These are phyloP conservation scores for Saccharomycopsis vini DNA, from an alignment of 805 yeast species.

Conservation along the genomic window DNA sequence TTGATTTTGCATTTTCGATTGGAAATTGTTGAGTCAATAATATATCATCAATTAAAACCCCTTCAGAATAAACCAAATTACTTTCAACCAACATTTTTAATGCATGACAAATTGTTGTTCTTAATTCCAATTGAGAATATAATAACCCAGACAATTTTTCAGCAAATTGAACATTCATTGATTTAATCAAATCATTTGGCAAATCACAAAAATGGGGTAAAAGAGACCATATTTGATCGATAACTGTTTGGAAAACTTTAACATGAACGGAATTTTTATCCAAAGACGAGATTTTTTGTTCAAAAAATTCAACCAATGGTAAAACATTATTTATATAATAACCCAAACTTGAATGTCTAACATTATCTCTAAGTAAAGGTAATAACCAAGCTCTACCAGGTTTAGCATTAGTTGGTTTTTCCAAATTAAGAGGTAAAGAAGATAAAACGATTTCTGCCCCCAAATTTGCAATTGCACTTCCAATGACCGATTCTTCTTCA, in stretches of 20 bases:
- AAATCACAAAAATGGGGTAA: slow-evolving; percentile 84
- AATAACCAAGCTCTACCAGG: slow-evolving; percentile 95
- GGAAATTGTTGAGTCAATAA: slow-evolving; percentile 57
- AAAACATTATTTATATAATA: slow-evolving; percentile 55
- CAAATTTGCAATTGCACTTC: slow-evolving; percentile 65
- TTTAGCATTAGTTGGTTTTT: slow-evolving; percentile 38
- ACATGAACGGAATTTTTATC: slow-evolving; percentile 54
- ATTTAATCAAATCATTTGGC: slow-evolving; percentile 58
- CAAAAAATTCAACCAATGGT: slow-evolving; percentile 55
- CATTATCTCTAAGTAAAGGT: slow-evolving; percentile 83
- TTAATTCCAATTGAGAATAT: slow-evolving; percentile 64
- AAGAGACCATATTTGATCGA: slow-evolving; percentile 88
- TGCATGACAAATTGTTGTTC: slow-evolving; percentile 79
- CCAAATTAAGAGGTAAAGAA: slow-evolving; percentile 71
- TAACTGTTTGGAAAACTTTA: slow-evolving; percentile 75
- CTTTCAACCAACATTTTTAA: slow-evolving; percentile 72
- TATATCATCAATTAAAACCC: slow-evolving; percentile 48
- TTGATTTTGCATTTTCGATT: slow-evolving; percentile 41
- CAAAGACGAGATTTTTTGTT: slow-evolving; percentile 35
- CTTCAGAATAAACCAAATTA: slow-evolving; percentile 53
- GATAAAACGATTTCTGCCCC: slow-evolving; percentile 82
- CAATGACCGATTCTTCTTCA: slow-evolving; percentile 74
- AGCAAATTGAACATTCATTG: slow-evolving; percentile 74
- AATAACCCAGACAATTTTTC: slow-evolving; percentile 61
- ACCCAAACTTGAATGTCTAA: slow-evolving; percentile 57